These are phyloP conservation scores for Cyberlindnera subsufficiens DNA, from an alignment of 805 yeast species.

Conservation along the genomic window DNA sequence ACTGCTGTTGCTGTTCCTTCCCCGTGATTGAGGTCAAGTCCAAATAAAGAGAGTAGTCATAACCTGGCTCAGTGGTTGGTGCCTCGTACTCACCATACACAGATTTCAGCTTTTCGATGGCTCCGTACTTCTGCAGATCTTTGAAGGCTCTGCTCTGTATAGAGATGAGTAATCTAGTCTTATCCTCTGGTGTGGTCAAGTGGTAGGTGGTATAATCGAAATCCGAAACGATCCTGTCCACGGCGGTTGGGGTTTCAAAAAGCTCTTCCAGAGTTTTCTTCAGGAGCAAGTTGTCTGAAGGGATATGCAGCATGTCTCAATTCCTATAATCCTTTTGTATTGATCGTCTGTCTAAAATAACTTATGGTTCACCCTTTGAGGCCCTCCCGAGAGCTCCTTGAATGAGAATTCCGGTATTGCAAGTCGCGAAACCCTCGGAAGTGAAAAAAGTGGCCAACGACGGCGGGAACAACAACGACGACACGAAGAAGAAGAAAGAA, in stretches of 20 bases:
- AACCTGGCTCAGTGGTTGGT: conserved; percentile 58
- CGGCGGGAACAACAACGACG: not conserved
- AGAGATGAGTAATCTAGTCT: conserved; percentile 58
- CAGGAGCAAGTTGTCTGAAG: conserved; percentile 76
- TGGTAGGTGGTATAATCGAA: conserved; percentile 95
- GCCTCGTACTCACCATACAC: conserved; percentile 42
- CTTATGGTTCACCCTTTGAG: no score
- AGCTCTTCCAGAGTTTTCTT: conserved; percentile 77
- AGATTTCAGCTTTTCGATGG: conserved; percentile 42
- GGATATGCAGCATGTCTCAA: conserved; percentile 71
- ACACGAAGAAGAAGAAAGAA: not conserved
- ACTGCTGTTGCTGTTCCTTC: conserved; percentile 42
- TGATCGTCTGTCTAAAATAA: not conserved
- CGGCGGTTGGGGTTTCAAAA: conserved; percentile 44
- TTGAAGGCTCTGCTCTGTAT: conserved; percentile 71
- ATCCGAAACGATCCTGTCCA: conserved; percentile 89
- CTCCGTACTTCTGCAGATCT: conserved; percentile 68
- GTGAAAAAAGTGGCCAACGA: not conserved
- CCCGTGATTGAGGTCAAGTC: conserved; percentile 42
- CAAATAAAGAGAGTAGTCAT: conserved; percentile 70
- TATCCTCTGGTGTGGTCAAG: conserved; percentile 79
- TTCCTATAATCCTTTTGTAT: not conserved
- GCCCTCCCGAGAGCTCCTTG: no score
- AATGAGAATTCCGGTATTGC: no score
- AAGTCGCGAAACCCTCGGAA: no score